phyloP scores from a whole-genome alignment of 768 basidiomycete genomes.

The Lactarius akahatsu region DNA sequence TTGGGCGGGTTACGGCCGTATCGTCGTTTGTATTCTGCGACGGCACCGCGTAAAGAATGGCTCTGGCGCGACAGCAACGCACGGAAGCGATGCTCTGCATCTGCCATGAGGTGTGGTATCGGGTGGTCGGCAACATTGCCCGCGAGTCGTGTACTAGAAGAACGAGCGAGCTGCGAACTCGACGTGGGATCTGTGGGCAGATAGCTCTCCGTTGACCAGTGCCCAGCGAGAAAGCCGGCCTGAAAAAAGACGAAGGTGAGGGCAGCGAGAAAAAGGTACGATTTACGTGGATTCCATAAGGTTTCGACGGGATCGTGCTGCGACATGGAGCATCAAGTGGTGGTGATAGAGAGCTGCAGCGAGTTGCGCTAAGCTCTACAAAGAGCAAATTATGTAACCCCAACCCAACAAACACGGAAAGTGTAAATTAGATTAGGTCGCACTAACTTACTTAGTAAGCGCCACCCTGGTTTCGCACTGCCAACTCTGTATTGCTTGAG shows the following conservation, averaged over 20 bases:
- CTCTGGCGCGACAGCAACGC: constrained; percentile 72
- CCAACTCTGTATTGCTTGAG: too few relatives aligned
- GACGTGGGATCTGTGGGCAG: constrained; percentile 33
- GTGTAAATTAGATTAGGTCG: neutral
- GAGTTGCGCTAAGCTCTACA: neutral
- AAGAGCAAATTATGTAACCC: neutral
- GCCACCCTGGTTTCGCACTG: too few relatives aligned
- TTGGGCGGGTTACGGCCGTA: constrained; percentile 80
- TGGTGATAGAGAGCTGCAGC: neutral
- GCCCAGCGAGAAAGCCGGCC: constrained; percentile 38
- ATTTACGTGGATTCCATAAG: constrained; percentile 18
- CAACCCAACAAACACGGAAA: neutral
- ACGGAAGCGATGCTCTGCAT: constrained; percentile 75
- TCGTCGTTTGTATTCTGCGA: constrained; percentile 74
- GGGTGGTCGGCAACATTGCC: constrained; percentile 57
- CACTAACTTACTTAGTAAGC: too few relatives aligned
- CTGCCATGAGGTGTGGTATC: constrained; percentile 78
- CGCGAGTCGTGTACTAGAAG: constrained; percentile 28
- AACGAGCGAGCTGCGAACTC: constrained; percentile 30
- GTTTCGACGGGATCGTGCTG: constrained; percentile 12
- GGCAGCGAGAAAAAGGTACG: constrained; percentile 32
- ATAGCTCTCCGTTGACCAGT: constrained; percentile 28
- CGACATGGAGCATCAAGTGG: constrained; percentile 24
- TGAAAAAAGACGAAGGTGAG: constrained; percentile 37
- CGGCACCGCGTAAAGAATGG: constrained; percentile 73